Conservation (phyloP, 805 yeast species). For the Nakazawaea peltata region DNA sequence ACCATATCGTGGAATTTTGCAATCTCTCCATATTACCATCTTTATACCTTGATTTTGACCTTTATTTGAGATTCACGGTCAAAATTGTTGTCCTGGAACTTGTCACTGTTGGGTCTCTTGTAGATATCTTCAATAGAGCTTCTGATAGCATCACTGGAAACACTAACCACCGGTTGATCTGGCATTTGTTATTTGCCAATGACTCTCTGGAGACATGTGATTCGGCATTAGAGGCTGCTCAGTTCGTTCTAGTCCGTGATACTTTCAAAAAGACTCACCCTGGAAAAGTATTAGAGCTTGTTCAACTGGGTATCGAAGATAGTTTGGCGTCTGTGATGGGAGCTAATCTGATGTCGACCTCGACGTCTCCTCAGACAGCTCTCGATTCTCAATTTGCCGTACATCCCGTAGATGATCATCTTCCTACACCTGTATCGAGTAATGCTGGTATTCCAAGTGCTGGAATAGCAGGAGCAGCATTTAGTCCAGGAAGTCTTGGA, state of each 20-base stretch:
- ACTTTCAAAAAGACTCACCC: not conserved
- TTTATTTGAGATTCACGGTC: slow-evolving; percentile 27
- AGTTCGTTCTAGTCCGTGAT: too few species aligned
- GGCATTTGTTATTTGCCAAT: slow-evolving; percentile 8
- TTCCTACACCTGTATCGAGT: slow-evolving; percentile 12
- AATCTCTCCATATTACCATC: slow-evolving; percentile 21
- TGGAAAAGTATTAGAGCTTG: slow-evolving; percentile 1
- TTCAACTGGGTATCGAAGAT: slow-evolving; percentile 6
- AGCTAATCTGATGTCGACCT: slow-evolving; percentile 2
- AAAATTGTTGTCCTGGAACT: slow-evolving; percentile 29
- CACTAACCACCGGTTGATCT: slow-evolving; percentile 9
- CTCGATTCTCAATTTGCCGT: slow-evolving; percentile 3
- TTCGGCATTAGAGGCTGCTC: too few species aligned
- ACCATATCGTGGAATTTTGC: slow-evolving; percentile 16
- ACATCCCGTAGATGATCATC: slow-evolving; percentile 7
- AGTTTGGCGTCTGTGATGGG: too few species aligned
- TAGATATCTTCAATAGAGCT: slow-evolving; percentile 20
- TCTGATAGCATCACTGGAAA: slow-evolving; percentile 9
- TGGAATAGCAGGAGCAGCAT: slow-evolving; percentile 2
- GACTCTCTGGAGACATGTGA: not conserved
- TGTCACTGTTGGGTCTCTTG: slow-evolving; percentile 23
- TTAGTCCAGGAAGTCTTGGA: slow-evolving; percentile 9
- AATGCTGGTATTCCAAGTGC: slow-evolving; percentile 9
- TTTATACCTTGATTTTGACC: slow-evolving; percentile 24
- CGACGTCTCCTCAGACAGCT: slow-evolving; percentile 4